Evolutionary conservation across 768 basidiomycete genomes (phyloP).

Genomic region (Boletus edulis): DNA sequence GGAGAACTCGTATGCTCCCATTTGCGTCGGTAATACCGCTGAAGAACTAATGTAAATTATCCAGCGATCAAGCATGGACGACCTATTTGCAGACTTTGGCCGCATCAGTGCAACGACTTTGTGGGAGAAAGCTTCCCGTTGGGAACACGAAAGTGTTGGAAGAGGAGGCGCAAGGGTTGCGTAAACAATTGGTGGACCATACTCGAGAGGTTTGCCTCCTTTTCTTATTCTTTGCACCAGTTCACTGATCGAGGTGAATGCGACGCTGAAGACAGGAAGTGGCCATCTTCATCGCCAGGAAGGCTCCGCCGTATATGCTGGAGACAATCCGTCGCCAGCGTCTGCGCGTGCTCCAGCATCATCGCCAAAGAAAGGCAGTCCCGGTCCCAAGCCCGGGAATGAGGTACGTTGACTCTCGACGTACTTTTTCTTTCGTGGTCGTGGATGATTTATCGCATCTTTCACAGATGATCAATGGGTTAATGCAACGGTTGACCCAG

Average conservation of each 20-base stretch:
- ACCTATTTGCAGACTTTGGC: constrained; percentile 59
- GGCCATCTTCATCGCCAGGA: constrained; percentile 9
- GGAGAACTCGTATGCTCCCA: constrained; percentile 56
- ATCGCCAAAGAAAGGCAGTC: constrained; percentile 32
- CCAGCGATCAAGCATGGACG: constrained; percentile 66
- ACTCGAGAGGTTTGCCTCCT: constrained; percentile 55
- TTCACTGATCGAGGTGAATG: constrained; percentile 10
- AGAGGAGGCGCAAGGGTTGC: constrained; percentile 60
- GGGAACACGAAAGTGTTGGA: constrained; percentile 43
- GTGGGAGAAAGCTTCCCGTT: constrained; percentile 60
- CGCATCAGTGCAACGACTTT: constrained; percentile 61
- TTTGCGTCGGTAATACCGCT: background rate
- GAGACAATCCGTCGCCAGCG: constrained; percentile 2
- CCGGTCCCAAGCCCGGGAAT: constrained; percentile 46
- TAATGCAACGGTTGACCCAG: constrained; percentile 76
- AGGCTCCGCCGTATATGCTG: constrained; percentile 17
- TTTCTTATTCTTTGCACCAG: background rate
- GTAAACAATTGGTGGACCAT: constrained; percentile 58
- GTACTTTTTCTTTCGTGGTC: background rate
- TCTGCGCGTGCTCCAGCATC: constrained; percentile 13
- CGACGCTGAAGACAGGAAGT: background rate
- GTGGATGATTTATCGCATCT: background rate
- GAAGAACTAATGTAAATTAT: constrained; percentile 15
- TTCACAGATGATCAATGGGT: constrained; percentile 58
- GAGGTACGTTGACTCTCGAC: constrained; percentile 44